Evolutionary conservation across 495 filamentous ascomycete genomes (phyloP).

Genomic region (Lophiostoma macrostomum): DNA sequence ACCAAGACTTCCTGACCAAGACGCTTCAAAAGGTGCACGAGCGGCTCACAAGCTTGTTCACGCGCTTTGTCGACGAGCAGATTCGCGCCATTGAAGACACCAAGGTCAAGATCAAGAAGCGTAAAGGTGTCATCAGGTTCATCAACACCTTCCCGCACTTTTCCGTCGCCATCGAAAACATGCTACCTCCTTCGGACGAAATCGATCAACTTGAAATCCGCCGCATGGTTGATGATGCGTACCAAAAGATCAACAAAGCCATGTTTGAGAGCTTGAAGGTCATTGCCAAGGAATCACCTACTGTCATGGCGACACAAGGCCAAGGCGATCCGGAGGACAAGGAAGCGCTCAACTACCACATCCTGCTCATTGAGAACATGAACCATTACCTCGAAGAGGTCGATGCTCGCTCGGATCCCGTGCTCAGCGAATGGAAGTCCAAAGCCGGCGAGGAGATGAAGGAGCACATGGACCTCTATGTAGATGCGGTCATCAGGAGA

Average conservation of each 20-base stretch:
- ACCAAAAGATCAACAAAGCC: slow-evolving; percentile 81
- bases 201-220: slow-evolving; percentile 51
- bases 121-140: slow-evolving; percentile 92
- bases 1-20: slow-evolving; percentile 84
- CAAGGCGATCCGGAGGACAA: slow-evolving; percentile 69
- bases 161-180: slow-evolving; percentile 73
- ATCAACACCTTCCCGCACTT: slow-evolving; percentile 91
- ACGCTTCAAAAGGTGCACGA: slow-evolving; percentile 75
- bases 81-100: slow-evolving; percentile 94
- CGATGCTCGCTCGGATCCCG: slow-evolving; percentile 65
- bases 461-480: slow-evolving; percentile 86
- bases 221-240: slow-evolving; percentile 77
- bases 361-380: slow-evolving; percentile 97
- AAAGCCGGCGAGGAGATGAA: slow-evolving; percentile 72
- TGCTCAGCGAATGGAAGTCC: slow-evolving; percentile 76
- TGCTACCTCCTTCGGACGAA: slow-evolving; percentile 54
- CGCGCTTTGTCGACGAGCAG: slow-evolving; percentile 89
- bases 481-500: slow-evolving; percentile 80
- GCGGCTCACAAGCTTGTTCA: slow-evolving; percentile 71
- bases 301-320: slow-evolving; percentile 43
- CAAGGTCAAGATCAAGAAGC: slow-evolving; percentile 98
- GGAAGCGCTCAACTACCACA: slow-evolving; percentile 92
- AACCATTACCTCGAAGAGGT: slow-evolving; percentile 94
- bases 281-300: slow-evolving; percentile 88
- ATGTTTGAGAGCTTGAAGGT: slow-evolving; percentile 97